These are phyloP conservation scores for Neurospora crassa DNA, from an alignment of 2,329 filamentous ascomycete genomes.

Conservation along the genomic window DNA sequence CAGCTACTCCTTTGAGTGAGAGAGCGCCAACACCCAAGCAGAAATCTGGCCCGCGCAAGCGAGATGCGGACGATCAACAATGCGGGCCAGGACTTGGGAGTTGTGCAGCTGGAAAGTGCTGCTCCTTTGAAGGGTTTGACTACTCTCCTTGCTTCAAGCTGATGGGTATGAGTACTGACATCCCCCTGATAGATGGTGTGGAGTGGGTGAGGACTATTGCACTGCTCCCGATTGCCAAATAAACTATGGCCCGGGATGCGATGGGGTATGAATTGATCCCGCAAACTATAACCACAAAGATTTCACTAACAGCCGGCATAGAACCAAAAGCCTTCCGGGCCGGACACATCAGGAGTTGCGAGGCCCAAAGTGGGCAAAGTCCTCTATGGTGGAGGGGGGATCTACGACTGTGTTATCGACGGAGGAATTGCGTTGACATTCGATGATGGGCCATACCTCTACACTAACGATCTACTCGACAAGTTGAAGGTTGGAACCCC, in stretches of 20 bases:
- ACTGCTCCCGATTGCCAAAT: slow-evolving; percentile 52
- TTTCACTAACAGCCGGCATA: slow-evolving; percentile 9
- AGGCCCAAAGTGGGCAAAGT: slow-evolving; percentile 44
- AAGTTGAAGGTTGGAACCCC: slow-evolving; percentile 33
- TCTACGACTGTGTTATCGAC: slow-evolving; percentile 45
- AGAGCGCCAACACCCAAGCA: slow-evolving; percentile 2
- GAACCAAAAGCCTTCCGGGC: slow-evolving; percentile 43
- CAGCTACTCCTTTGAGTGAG: background rate
- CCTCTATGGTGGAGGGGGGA: slow-evolving; percentile 45
- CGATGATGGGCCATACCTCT: slow-evolving; percentile 56
- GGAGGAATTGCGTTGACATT: slow-evolving; percentile 57
- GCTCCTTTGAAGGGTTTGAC: slow-evolving; percentile 24
- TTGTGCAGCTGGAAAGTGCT: slow-evolving; percentile 25
- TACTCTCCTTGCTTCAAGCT: background rate
- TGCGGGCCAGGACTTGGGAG: slow-evolving; percentile 22
- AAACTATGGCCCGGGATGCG: slow-evolving; percentile 50
- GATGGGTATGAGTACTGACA: slow-evolving; percentile 8
- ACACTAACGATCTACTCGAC: slow-evolving; percentile 52
- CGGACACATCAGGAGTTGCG: slow-evolving; percentile 41
- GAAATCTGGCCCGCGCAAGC: slow-evolving; percentile 5
- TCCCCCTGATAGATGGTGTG: slow-evolving; percentile 37
- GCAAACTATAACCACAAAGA: background rate
- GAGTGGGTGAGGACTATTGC: slow-evolving; percentile 45
- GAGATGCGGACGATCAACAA: slow-evolving; percentile 15
- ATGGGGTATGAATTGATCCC: slow-evolving; percentile 28